Base-by-base conservation (phyloP, 2,329 filamentous ascomycete species). In the Penicillium brasilianum region DNA sequence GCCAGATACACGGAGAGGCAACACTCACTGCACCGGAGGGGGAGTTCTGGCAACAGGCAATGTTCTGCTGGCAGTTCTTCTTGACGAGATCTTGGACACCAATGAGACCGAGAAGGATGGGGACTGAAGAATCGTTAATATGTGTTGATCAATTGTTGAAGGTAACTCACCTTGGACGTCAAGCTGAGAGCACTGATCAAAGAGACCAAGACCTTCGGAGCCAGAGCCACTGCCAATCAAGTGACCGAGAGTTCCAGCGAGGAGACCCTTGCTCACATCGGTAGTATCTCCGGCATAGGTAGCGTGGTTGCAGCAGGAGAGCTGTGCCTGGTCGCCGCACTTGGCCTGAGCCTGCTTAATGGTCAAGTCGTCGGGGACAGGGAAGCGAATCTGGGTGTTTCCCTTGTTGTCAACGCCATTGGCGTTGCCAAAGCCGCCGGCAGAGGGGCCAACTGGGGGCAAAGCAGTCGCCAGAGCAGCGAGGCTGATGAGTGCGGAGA, bases 141-240 rank as follows among this genome's bases (percentile, higher is more conserved):
- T 10, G 1, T 10, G 16, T 11, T 28, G 0, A 7, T 4, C 20
- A 3, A 34, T 30, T 7, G 3, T 1, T 16, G 14, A 25, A 16
- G 8, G 9, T 1, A 34, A 61, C 75, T 55, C 70, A 78, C 76
- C 8, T 54, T 69, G 59, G 34, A 69, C 16, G 49, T 69, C 65
- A 41, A 79, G 70, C 71, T 77, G 75, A 69, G 74, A 75, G 76
- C 77, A 79, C 70, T 77, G 70, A 60, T 76, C 66, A 66, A 78
- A 77, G 66, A 79, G 59, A 70, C 72, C 74, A 53, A 73, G 57
- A 63, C 74, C 72, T 16, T 69, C 39, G 34, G 73, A 59, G 49
- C 72, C 72, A 32, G 74, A 71, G 56, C 74, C 73, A 59, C 62
- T 57, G 58, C 74, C 71, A 57, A 77, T 61, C 36, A 78, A 66